These are phyloP conservation scores for Aspergillus funiculosus DNA, from an alignment of 495 filamentous ascomycete species.

Conservation along the genomic window DNA sequence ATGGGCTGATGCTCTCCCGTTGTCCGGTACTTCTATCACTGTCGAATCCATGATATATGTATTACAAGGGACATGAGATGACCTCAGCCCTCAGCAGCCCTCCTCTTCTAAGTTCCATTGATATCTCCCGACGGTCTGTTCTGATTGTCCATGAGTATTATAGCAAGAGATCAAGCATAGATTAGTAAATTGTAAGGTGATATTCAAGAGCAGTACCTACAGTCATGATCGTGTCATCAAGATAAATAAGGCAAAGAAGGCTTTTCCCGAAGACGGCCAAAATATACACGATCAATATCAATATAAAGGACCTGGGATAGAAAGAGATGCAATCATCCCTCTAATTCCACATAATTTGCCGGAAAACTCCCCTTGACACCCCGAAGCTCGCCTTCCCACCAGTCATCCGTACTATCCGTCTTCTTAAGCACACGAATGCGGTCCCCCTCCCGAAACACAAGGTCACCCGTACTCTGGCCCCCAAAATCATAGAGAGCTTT, in stretches of 20 bases:
- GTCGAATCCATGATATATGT: too few relatives aligned
- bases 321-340: background rate
- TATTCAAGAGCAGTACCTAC: too few relatives aligned
- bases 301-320: background rate
- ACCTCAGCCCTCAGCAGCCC: too few relatives aligned
- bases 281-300: background rate
- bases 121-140: too few relatives aligned
- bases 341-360: constrained; percentile 69
- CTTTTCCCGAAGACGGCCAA: background rate
- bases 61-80: too few relatives aligned
- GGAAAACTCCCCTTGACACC: constrained; percentile 77
- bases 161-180: too few relatives aligned
- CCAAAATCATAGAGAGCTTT: constrained; percentile 77
- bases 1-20: too few relatives aligned
- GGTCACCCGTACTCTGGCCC: constrained; percentile 65
- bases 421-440: constrained; percentile 76
- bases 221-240: background rate
- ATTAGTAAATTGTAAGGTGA: too few relatives aligned
- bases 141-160: too few relatives aligned
- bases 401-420: constrained; percentile 83
- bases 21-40: too few relatives aligned
- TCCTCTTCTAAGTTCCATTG: too few relatives aligned
- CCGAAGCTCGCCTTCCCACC: constrained; percentile 87
- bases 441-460: constrained; percentile 79
- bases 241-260: background rate